Evolutionary conservation across 441 rosid species (phyloP), one percentile per base, ranked within the genome.

Genomic region (Adansonia grandidieri): DNA sequence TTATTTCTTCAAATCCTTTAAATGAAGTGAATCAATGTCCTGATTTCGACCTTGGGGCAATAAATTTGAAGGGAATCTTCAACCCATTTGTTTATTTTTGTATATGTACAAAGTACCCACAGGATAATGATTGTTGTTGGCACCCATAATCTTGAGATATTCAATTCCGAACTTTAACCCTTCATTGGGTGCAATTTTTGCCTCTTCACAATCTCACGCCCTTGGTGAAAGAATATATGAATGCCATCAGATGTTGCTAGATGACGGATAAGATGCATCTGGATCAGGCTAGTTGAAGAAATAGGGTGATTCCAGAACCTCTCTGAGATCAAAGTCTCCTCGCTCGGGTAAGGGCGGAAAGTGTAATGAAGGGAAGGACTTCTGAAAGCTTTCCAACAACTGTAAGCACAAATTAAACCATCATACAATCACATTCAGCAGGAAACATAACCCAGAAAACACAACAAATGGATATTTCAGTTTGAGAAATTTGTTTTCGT

Each of bases 291-390:
- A 96, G 88, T 94, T 96, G 90, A 96, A 96, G 90, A 96, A 96
- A 85, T 94, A 96, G 50, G 97, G 83, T 44, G 99, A 92, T 70
- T 85, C 81, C 72, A 94, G 73, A 71, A 96, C 98, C 72, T 92
- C 95, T 78, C 57, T 89, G 75, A 96, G 91, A 89, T 96, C 96
- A 54, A 96, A 96, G 85, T 93, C 97, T 60, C 98, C 98, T 74
- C 97, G 88, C 76, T 85, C 94, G 0, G 99, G 99, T 70, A 96
- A 80, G 0, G 98, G 94, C 24, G 99, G 99, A 88, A 96, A 96
- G 10, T 78, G 79, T 75, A 90, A 84, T n/a, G 81, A 65, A 28
- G 96, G 98, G 83, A 94, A 94, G 47, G 94, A 86, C 81, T 86
- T 87, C 78, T 91, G 91, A 82, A 96, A 94, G 87, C 88, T 80